Conservation (phyloP, 768 basidiomycete species). For the Cystofilobasidium ferigula region DNA sequence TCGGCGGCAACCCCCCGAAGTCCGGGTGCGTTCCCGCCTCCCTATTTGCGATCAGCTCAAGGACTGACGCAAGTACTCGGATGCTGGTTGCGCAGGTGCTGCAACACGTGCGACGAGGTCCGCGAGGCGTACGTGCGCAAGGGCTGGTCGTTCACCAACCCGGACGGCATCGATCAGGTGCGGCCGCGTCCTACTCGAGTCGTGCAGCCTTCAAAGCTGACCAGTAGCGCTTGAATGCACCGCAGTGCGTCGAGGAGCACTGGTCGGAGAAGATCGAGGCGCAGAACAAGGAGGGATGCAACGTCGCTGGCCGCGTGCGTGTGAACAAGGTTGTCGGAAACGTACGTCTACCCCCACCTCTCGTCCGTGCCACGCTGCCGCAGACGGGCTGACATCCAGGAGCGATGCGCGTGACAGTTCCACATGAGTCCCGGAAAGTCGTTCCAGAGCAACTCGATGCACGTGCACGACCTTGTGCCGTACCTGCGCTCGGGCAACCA, state of each 20-base stretch:
- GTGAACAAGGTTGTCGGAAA: conserved; percentile 97
- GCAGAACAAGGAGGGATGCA: conserved; percentile 89
- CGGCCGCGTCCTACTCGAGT: conserved; percentile 28
- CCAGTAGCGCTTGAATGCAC: background rate
- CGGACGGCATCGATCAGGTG: conserved; percentile 86
- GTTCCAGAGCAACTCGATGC: conserved; percentile 74
- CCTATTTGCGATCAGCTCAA: background rate
- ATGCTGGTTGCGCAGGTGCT: conserved; percentile 60
- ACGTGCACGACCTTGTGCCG: conserved; percentile 81
- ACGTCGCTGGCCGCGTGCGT: conserved; percentile 75
- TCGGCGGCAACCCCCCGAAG: conserved; percentile 52
- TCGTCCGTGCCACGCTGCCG: background rate
- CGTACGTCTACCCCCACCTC: conserved; percentile 23
- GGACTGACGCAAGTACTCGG: conserved; percentile 32
- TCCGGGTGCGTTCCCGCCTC: conserved; percentile 13
- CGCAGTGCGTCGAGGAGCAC: conserved; percentile 78
- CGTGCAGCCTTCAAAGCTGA: background rate
- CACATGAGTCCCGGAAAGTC: conserved; percentile 87
- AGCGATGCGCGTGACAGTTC: background rate
- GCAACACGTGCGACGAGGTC: conserved; percentile 92
- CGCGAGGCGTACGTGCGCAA: conserved; percentile 75
- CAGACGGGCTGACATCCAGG: background rate
- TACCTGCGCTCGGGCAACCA: conserved; percentile 69
- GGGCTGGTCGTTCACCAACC: conserved; percentile 90
- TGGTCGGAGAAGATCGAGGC: conserved; percentile 90